These are phyloP conservation scores for Plicaturopsis crispa DNA, from an alignment of 768 basidiomycete species.

Conservation along the genomic window DNA sequence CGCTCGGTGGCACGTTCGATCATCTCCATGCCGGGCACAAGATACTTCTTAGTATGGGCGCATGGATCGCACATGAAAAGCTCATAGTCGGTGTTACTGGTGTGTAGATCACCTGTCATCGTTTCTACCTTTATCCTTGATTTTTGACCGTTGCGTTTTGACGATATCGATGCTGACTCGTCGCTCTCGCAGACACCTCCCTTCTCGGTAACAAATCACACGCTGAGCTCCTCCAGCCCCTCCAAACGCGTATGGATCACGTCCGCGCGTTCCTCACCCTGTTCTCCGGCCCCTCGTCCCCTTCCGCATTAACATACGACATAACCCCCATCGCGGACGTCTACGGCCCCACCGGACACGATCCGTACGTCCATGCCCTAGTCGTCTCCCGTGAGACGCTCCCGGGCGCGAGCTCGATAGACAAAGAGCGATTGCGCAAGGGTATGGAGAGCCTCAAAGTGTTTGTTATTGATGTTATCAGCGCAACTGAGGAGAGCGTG, in stretches of 20 bases:
- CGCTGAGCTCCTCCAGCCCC: conserved; percentile 55
- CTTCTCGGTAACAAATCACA: conserved; percentile 69
- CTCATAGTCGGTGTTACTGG: conserved; percentile 89
- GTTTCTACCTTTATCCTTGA: conserved; percentile 8
- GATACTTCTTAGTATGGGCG: conserved; percentile 88
- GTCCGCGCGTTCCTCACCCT: conserved; percentile 65
- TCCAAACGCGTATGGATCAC: conserved; percentile 43
- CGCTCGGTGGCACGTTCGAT: conserved; percentile 94
- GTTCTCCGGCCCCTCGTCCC: conserved; percentile 61
- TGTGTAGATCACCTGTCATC: conserved; percentile 24
- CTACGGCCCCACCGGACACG: conserved; percentile 85
- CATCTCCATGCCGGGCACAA: conserved; percentile 97
- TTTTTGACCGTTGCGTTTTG: too few relatives aligned
- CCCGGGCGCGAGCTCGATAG: conserved; percentile 60
- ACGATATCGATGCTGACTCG: too few relatives aligned
- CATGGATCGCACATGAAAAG: conserved; percentile 72
- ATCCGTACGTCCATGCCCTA: conserved; percentile 83
- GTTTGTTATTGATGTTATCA: conserved; percentile 88
- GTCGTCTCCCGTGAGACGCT: conserved; percentile 90
- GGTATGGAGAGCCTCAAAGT: conserved; percentile 37
- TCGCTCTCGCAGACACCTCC: conserved; percentile 53
- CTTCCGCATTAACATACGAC: conserved; percentile 55
- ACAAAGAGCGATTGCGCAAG: conserved; percentile 7
- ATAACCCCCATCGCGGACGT: conserved; percentile 77
- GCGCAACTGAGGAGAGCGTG: conserved; percentile 48